A percentile compares a stretch with the other conserved stretches of the same genome.
phyloP scores from a whole-genome alignment of 2,329 filamentous ascomycete species.

The Ustulina deusta region DNA sequence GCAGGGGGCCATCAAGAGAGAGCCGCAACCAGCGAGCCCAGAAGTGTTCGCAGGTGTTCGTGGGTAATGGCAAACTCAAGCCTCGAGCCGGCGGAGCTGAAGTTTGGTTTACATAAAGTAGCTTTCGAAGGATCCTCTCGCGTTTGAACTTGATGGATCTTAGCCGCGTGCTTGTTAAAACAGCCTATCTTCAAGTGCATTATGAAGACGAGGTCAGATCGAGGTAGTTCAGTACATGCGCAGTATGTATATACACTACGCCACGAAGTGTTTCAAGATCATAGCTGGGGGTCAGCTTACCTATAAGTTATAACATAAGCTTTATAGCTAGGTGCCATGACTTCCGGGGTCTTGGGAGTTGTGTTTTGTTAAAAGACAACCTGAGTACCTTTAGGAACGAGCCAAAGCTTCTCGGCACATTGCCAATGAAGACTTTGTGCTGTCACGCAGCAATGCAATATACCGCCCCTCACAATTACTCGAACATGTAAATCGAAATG shows the following conservation, averaged over 20 bases:
- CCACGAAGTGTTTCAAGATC: slow-evolving; percentile 26
- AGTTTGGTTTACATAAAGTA: slow-evolving; percentile 13
- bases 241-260: background rate
- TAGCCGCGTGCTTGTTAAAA: background rate
- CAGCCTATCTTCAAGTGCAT: slow-evolving; percentile 3
- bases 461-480: background rate
- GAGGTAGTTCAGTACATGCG: background rate
- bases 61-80: background rate
- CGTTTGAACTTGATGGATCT: background rate
- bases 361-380: background rate
- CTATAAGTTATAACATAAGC: background rate
- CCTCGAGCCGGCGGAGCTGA: slow-evolving; percentile 7
- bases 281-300: slow-evolving; percentile 26
- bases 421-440: background rate
- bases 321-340: slow-evolving; percentile 17
- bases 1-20: background rate
- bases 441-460: background rate
- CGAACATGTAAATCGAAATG: background rate
- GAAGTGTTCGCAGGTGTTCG: slow-evolving; percentile 12
- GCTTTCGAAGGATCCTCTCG: background rate
- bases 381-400: background rate
- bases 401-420: background rate
- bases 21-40: background rate
- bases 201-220: background rate
- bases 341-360: slow-evolving; percentile 1